A percentile compares a stretch with the other conserved stretches of the same genome.
phyloP scores from a whole-genome alignment of 768 basidiomycete species.

The Suillus subluteus region DNA sequence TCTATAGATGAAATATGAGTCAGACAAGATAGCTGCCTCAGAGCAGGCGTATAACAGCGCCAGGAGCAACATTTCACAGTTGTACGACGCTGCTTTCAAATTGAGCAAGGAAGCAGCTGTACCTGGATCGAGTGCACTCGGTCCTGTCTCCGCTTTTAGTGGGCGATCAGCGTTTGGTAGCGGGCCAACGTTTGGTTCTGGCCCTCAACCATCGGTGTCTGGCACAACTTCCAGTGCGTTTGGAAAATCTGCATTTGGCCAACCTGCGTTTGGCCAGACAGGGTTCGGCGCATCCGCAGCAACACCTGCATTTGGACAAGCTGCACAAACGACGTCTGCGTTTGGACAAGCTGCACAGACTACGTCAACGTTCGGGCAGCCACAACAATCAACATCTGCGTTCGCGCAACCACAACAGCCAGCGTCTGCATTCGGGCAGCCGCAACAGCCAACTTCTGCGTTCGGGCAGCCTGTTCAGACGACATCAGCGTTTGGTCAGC shows the following conservation, averaged over 20 bases:
- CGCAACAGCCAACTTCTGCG: conserved; percentile 29
- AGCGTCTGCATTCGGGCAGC: conserved; percentile 35
- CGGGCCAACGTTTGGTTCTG: conserved; percentile 42
- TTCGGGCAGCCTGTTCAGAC: conserved; percentile 38
- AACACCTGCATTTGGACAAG: conserved; percentile 35
- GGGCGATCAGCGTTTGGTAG: conserved; percentile 32
- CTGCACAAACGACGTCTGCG: conserved; percentile 30
- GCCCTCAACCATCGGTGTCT: conserved; percentile 35
- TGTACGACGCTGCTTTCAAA: conserved; percentile 56
- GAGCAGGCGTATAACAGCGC: conserved; percentile 53
- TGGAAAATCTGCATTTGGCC: conserved; percentile 37
- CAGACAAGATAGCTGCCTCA: conserved; percentile 54
- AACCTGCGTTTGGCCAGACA: conserved; percentile 44
- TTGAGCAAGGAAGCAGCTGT: conserved; percentile 36
- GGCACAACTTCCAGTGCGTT: conserved; percentile 31
- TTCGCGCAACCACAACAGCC: conserved; percentile 43
- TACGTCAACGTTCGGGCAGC: conserved; percentile 42
- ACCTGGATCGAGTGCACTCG: conserved; percentile 15
- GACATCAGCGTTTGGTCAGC: conserved; percentile 35
- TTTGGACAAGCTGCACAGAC: conserved; percentile 39
- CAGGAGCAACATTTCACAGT: conserved; percentile 49
- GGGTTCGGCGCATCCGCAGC: conserved; percentile 27
- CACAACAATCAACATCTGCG: conserved; percentile 35
- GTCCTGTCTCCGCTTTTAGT: conserved; percentile 23
- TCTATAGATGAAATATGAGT: conserved; percentile 58